Evolutionary conservation across 2,329 filamentous ascomycete genomes (phyloP), one percentile per base, ranked within the genome.

Genomic region (Lasiodiplodia sp.): DNA sequence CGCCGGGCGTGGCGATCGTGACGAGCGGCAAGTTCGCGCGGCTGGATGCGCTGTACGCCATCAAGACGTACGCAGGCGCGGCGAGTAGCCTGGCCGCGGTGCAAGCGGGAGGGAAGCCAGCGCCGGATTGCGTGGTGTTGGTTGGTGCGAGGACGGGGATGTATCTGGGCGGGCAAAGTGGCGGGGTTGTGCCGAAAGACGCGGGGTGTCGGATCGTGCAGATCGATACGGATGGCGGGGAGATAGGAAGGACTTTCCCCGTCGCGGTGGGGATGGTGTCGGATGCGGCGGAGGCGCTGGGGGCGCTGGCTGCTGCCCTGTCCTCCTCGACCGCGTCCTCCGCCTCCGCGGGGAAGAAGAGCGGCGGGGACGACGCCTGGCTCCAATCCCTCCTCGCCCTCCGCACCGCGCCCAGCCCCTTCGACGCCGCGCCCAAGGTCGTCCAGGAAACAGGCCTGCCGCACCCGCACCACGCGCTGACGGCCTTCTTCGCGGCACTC

Each of bases 401-500:
- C 28, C 18, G 16, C 3, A 6, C 18, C 12, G 14, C 14, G 4
- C 47, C 60, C 10, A 38, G n/a, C 11, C 44, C 47, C 2, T 34
- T 52, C 31, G 60, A 8, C n/a, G 44, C 10, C 2, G 28, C 11
- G 0, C n/a, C 44, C 0, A 0, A 5, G 0, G 18, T 21, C 31
- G 47, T 52, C 31, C 2, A 2, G 10, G 40, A 49, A 4, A 25
- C 60, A 0, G 47, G 28, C 4, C 28, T 76, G 37, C 69, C 83
- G 2, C 82, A 84, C 67, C 82, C 82, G 0, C 83, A 82, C 70
- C 80, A 82, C 66, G 81, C 81, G 0, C 71, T 82, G 47, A 78
- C 78, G 34, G 68, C 73, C 0, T 70, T 83, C 55, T 82, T 80
- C 71, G 74, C 77, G 2, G 71, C 75, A 23, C 63, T 84, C 1